These are phyloP conservation scores for Chrysoporthe puriensis DNA, from an alignment of 2,329 filamentous ascomycete genomes.

Conservation along the genomic window DNA sequence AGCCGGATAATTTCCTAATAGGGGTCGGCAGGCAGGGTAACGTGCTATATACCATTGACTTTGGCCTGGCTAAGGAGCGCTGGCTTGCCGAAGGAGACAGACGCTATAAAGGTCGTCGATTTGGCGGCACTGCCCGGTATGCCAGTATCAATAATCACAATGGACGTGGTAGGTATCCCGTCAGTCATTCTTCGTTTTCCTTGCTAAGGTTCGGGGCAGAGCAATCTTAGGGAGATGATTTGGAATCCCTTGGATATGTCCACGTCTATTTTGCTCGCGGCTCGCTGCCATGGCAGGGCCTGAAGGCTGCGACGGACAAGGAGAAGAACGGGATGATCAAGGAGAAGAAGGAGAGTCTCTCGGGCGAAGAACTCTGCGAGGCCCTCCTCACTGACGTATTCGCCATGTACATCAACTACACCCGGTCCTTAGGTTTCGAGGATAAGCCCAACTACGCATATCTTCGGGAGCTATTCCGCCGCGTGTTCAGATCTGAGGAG, in stretches of 20 bases:
- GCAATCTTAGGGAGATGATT: constrained; percentile 54
- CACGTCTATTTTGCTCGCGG: constrained; percentile 2
- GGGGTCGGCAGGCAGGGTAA: constrained; percentile 98
- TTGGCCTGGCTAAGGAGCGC: constrained; percentile 86
- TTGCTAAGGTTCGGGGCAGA: constrained; percentile 52
- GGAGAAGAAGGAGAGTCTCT: constrained; percentile 67
- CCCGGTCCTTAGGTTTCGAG: constrained; percentile 62
- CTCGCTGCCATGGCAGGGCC: constrained; percentile 66
- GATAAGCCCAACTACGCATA: not conserved
- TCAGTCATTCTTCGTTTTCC: not conserved
- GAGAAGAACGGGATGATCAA: constrained; percentile 65
- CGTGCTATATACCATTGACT: constrained; percentile 98
- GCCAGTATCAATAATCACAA: not conserved
- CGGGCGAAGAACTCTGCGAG: constrained; percentile 95
- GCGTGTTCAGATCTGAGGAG: not conserved
- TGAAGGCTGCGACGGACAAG: constrained; percentile 46
- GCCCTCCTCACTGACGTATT: constrained; percentile 95
- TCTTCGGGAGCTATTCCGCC: not conserved
- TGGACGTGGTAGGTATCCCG: not conserved
- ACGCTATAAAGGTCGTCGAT: not conserved
- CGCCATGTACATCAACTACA: constrained; percentile 99
- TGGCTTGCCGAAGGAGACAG: not conserved
- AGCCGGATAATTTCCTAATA: constrained; percentile 99
- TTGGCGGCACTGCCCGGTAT: not conserved
- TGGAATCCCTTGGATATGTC: constrained; percentile 8